Base-by-base conservation (phyloP, 225 moss, liverwort and hornwort species). In the Anthoceros angustus region DNA sequence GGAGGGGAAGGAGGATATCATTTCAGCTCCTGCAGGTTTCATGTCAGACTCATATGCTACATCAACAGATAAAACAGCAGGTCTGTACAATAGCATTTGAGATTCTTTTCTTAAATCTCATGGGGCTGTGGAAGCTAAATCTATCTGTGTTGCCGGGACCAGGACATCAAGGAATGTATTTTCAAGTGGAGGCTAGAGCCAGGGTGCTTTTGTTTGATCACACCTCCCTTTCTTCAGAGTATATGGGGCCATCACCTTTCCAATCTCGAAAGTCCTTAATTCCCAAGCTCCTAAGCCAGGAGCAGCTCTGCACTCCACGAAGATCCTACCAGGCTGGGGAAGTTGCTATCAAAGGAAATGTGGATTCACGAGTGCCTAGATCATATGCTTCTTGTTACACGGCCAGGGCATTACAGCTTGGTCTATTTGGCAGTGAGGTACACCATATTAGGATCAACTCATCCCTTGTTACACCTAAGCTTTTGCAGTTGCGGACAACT, bases 11-110 rank as follows among this genome's bases (percentile, higher is more conserved):
- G 69, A 77, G 15, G 87, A 89, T n/a, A 81, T 87, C 41, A 72
- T 98, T n/a, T 70, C 82, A 63, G 87, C 98, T 64, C 98, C 98
- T 10, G 87, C 88, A 26, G 89, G 86, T 69, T 76, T 99, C 12
- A 7, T 80, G 7, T 39, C 62, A 25, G 68, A 80, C 26, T 7
- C n/a, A 15, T 42, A 63, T 20, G 61, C 55, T 0, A 10, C 43
- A 48, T 42, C 25, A 0, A 69, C 39, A 72, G 78, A 75, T 78
- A 67, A 61, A 63, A 12, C 63, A 6, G 7, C 55, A 7, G 55
- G 16, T 15, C 14, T 15, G 18, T 20, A 18, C 12, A 23, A 7
- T 8, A 18, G 16, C 55, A 32, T 32, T 32, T 32, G 32, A 32
- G 32, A 32, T 32, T 32, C 32, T 32, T 32, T 32, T 32, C 32